A percentile compares a stretch with the other conserved stretches of the same genome.
Evolutionary conservation across 1,284 basidiomycete species (phyloP).

Genomic region (Ceratobasidium sp.): DNA sequence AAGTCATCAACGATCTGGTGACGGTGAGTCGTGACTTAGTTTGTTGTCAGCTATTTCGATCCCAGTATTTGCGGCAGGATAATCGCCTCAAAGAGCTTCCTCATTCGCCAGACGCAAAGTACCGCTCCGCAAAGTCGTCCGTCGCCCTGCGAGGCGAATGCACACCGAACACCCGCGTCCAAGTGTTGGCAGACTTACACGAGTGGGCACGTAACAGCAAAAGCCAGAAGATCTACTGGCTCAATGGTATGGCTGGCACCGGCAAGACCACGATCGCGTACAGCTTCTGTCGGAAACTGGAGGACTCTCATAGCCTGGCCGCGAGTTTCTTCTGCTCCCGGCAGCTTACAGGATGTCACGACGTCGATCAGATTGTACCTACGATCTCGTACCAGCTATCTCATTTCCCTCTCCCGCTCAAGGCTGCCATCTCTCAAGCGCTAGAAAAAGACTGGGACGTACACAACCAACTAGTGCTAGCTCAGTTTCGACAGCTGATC

Average conservation of each 20-base stretch:
- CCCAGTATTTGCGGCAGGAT: background rate
- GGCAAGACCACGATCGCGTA: too few species aligned
- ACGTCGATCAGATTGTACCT: slow-evolving; percentile 4
- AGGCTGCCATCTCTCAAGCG: background rate
- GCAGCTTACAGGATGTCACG: background rate
- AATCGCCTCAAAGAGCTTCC: background rate
- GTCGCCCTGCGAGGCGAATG: background rate
- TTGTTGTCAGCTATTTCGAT: background rate
- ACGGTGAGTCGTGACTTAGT: background rate
- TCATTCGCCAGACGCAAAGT: background rate
- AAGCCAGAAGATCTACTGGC: background rate
- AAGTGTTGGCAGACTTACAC: background rate
- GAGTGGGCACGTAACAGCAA: background rate
- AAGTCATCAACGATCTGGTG: background rate
- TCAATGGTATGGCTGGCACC: too few species aligned
- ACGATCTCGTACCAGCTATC: slow-evolving; percentile 16
- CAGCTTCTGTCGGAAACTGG: background rate
- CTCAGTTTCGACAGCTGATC: background rate
- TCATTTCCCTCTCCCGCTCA: background rate
- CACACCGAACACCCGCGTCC: background rate
- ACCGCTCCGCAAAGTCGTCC: background rate
- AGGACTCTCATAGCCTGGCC: background rate
- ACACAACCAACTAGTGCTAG: background rate
- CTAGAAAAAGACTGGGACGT: slow-evolving; percentile 2
- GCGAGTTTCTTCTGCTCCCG: slow-evolving; percentile 30